Evolutionary conservation across 106 monocot genomes (phyloP).

Genomic region (Amphibolis antarctica): DNA sequence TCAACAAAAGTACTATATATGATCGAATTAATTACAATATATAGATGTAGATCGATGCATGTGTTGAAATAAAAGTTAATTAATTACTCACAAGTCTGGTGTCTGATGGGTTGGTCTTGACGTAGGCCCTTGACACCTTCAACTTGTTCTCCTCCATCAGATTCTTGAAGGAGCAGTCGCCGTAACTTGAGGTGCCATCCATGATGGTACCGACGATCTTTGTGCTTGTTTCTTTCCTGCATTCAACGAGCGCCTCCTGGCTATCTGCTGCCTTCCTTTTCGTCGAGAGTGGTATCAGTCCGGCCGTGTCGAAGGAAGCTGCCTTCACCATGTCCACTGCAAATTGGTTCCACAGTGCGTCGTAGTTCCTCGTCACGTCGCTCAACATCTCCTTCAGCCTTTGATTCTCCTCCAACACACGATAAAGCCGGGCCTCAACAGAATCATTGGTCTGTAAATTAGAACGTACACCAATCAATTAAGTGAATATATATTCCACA

Average conservation of each 20-base stretch:
- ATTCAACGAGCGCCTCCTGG: background rate
- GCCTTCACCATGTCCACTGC: constrained; percentile 15
- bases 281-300: background rate
- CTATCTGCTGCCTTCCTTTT: constrained; percentile 33
- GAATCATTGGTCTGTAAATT: background rate
- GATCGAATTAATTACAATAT: no score
- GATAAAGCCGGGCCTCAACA: constrained; percentile 27
- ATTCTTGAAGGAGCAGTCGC: constrained; percentile 24
- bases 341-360: constrained; percentile 18
- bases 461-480: no score
- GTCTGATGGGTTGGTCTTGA: constrained; percentile 33
- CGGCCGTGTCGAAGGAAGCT: constrained; percentile 1
- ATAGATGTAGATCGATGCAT: no score
- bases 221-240: background rate
- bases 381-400: constrained; percentile 33
- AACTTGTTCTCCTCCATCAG: constrained; percentile 19
- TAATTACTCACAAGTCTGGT: constrained; percentile 34
- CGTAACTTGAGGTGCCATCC: constrained; percentile 10
- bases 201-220: no score
- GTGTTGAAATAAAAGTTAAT: no score
- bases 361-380: constrained; percentile 18
- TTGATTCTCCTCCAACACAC: constrained; percentile 45
- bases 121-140: constrained; percentile 27
- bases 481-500: no score
- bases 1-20: no score